Percentiles rank a stretch among this genome's conserved stretches.
These are phyloP conservation scores for Acacia acuminata DNA, from an alignment of 306 rosid species.

Conservation along the genomic window DNA sequence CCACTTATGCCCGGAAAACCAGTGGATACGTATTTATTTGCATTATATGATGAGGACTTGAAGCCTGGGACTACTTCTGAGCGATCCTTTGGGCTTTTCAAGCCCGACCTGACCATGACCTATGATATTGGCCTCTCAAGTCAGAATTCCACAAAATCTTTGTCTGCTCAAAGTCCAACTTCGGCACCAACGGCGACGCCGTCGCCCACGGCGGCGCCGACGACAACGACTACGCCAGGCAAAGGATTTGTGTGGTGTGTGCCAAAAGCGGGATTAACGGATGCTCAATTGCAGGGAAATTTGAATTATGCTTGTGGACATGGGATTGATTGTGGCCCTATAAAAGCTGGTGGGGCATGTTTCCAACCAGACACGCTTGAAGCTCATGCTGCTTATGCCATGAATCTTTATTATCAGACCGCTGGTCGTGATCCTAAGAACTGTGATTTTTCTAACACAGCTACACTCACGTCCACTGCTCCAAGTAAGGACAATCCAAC, in stretches of 20 bases:
- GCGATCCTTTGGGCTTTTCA: slow-evolving; percentile 83
- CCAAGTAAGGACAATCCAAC: slow-evolving; percentile 54
- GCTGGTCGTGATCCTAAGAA: slow-evolving; percentile 58
- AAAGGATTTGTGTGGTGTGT: slow-evolving; percentile 64
- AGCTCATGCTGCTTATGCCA: slow-evolving; percentile 85
- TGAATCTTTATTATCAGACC: slow-evolving; percentile 76
- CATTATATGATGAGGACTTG: slow-evolving; percentile 86
- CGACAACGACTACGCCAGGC: slow-evolving; percentile 9
- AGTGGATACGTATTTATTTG: slow-evolving; percentile 88
- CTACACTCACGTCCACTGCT: slow-evolving; percentile 57
- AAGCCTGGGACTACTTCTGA: slow-evolving; percentile 92
- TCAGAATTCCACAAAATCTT: slow-evolving; percentile 33
- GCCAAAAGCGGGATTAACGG: slow-evolving; percentile 69
- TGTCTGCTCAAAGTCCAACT: slow-evolving; percentile 37
- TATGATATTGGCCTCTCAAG: slow-evolving; percentile 85
- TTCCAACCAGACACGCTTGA: slow-evolving; percentile 75
- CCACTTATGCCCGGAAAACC: slow-evolving; percentile 97
- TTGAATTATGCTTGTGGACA: slow-evolving; percentile 87
- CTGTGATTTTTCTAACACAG: slow-evolving; percentile 82
- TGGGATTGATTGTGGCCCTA: slow-evolving; percentile 74
- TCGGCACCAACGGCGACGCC: slow-evolving; percentile 24
- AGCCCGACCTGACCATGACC: slow-evolving; percentile 76
- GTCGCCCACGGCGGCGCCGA: not conserved
- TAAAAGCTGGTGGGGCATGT: slow-evolving; percentile 81
- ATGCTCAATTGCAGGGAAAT: slow-evolving; percentile 60